Base-by-base conservation (phyloP, 2,329 filamentous ascomycete species). In the Alternaria ventricosa region DNA sequence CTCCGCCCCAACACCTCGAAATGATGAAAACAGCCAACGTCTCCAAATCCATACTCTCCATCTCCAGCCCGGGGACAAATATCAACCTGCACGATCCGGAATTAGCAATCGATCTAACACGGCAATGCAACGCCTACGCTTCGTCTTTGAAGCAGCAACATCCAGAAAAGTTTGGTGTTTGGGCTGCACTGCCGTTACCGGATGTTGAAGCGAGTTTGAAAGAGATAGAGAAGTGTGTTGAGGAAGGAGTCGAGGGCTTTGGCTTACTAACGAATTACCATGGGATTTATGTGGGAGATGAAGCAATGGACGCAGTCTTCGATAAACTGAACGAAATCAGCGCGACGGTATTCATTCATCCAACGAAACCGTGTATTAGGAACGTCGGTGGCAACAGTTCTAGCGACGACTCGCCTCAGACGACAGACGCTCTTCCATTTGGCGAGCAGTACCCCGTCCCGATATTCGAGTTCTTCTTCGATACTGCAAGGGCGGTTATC, bases 341-440 rank as follows among this genome's bases (percentile, higher is more conserved):
- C 5, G 83, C 83, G 0, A 82, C 80, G 2, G 78, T 87, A 1
- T 88, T 88, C 70, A 83, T 87, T 49, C 87, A 88, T 59, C 86
- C 85, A 1, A 87, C 85, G 0, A 84, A 78, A n/a, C 84, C 83
- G 0, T 83, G 80, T 60, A 82, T 81, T 3, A 74, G 72, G 12
- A 27, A 57, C 12, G 36, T 46, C 5, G 33, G 27, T 18, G 46
- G 8, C 4, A 60, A 25, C 8, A 9, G 12, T 13, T 57, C 41
- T 71, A 71, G 51, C 58, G 72, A n/a, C n/a, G 54, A 46, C 2
- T 28, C 36, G 10, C 46, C 55, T 3, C 46, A 67, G 4, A 57
- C 73, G 1, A 67, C 70, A 0, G 70, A 74, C 15, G 81, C 82
- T 1, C 69, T 79, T 5, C 82, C 82, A 0, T 74, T 83, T 3